Conservation (phyloP, 192 early-diverging fungal species). For the Gryganskiella cystojenkinii region DNA sequence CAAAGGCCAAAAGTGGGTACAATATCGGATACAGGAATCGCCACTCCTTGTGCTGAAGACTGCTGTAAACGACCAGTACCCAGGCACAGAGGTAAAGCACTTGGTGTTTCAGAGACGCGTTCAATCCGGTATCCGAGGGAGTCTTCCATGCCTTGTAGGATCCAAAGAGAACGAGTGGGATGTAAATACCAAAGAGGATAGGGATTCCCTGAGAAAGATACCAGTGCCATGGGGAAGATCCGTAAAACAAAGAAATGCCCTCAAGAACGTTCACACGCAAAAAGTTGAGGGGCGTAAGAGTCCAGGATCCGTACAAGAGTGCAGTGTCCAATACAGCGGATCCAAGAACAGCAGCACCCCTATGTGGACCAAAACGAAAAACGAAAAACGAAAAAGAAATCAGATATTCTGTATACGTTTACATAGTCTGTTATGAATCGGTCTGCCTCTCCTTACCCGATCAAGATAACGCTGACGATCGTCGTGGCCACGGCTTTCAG, state of each 20-base stretch:
- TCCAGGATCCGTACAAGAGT: constrained; percentile 75
- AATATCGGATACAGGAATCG: constrained; percentile 90
- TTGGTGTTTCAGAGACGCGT: constrained; percentile 18
- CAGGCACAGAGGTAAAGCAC: constrained; percentile 56
- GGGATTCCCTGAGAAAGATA: constrained; percentile 89
- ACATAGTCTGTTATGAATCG: background rate
- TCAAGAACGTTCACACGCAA: constrained; percentile 84
- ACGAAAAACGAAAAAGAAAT: background rate
- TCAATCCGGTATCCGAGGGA: constrained; percentile 9
- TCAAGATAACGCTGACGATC: constrained; percentile 36
- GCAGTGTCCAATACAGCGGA: constrained; percentile 71
- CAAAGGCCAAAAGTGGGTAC: constrained; percentile 71
- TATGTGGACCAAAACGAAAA: constrained; percentile 10
- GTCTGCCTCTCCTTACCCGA: constrained; percentile 52
- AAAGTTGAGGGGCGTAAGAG: constrained; percentile 83
- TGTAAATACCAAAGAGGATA: constrained; percentile 76
- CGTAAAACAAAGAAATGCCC: constrained; percentile 90
- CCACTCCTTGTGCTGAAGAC: constrained; percentile 93
- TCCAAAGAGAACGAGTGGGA: constrained; percentile 75
- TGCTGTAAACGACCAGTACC: constrained; percentile 73
- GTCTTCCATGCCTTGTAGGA: constrained; percentile 39
- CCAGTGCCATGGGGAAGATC: constrained; percentile 92
- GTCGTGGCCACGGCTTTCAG: constrained; percentile 21
- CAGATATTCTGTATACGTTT: background rate
- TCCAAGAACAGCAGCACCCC: constrained; percentile 56